These are phyloP conservation scores for Claviceps sp. DNA, from an alignment of 2,329 filamentous ascomycete species.

Conservation along the genomic window DNA sequence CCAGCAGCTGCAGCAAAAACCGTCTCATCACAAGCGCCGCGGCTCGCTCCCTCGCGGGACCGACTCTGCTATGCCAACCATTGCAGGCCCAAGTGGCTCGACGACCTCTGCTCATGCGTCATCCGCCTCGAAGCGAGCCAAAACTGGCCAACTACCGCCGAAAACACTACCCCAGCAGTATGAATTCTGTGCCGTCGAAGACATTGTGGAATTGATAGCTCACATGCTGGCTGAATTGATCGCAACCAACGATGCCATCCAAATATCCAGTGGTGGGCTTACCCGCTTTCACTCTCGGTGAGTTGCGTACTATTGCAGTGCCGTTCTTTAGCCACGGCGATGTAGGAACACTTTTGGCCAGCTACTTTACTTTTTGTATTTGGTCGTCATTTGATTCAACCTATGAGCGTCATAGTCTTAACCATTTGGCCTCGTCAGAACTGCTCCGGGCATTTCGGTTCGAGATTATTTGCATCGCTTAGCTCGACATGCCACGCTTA, in stretches of 20 bases:
- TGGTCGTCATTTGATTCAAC: neutral
- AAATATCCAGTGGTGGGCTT: slow-evolving; percentile 57
- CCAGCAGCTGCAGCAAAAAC: neutral
- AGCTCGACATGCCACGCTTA: slow-evolving; percentile 85
- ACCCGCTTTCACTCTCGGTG: slow-evolving; percentile 93
- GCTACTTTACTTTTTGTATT: neutral
- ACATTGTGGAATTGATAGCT: slow-evolving; percentile 80
- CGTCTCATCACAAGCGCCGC: slow-evolving; percentile 22
- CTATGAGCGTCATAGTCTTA: neutral
- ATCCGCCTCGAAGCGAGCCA: slow-evolving; percentile 35
- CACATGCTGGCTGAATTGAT: slow-evolving; percentile 96
- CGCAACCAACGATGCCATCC: slow-evolving; percentile 82
- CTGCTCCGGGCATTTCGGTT: slow-evolving; percentile 81
- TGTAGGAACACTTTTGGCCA: no score
- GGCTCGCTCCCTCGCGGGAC: slow-evolving; percentile 11
- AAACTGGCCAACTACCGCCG: slow-evolving; percentile 33
- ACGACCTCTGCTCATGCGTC: slow-evolving; percentile 1
- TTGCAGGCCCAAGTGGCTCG: neutral
- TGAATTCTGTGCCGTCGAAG: slow-evolving; percentile 67
- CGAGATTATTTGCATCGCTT: slow-evolving; percentile 85
- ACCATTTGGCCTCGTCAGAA: slow-evolving; percentile 13
- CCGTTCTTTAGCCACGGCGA: neutral
- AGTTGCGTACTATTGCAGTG: slow-evolving; percentile 6
- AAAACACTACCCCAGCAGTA: slow-evolving; percentile 60
- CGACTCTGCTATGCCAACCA: neutral